Percentiles rank a stretch among this genome's conserved stretches.
phyloP scores from a whole-genome alignment of 2,329 filamentous ascomycete species.

The Anisogramma anomala region DNA sequence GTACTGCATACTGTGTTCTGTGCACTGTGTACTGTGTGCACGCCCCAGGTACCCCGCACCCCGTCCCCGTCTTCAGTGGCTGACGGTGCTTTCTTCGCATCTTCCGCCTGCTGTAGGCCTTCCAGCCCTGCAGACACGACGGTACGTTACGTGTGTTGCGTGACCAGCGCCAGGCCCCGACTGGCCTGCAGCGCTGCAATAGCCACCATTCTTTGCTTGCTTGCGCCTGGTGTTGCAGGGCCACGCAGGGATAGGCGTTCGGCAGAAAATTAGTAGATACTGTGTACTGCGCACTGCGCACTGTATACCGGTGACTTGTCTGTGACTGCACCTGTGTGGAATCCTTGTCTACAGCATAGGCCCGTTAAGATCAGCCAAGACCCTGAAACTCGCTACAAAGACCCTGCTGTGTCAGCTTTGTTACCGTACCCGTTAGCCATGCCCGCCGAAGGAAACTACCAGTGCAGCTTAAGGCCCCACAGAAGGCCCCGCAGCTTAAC shows the following conservation, averaged over 20 bases:
- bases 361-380: constrained; percentile 19
- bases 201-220: too few species aligned
- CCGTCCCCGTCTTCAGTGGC: too few species aligned
- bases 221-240: too few species aligned
- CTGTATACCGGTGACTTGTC: constrained; percentile 1
- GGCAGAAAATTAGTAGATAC: background rate
- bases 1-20: background rate
- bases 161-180: too few species aligned
- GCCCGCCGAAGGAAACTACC: background rate
- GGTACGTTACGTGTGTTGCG: too few species aligned
- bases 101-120: too few species aligned
- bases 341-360: constrained; percentile 18
- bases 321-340: background rate
- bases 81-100: too few species aligned
- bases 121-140: too few species aligned
- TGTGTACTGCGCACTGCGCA: background rate
- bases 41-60: too few species aligned
- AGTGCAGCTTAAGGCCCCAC: background rate
- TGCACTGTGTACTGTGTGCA: too few species aligned
- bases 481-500: background rate
- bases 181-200: too few species aligned
- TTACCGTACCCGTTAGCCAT: constrained; percentile 9
- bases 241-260: too few species aligned
- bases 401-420: constrained; percentile 36
- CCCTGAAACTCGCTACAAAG: constrained; percentile 44